Conservation (phyloP, 768 basidiomycete species). For the Rhodotorula graminis region DNA sequence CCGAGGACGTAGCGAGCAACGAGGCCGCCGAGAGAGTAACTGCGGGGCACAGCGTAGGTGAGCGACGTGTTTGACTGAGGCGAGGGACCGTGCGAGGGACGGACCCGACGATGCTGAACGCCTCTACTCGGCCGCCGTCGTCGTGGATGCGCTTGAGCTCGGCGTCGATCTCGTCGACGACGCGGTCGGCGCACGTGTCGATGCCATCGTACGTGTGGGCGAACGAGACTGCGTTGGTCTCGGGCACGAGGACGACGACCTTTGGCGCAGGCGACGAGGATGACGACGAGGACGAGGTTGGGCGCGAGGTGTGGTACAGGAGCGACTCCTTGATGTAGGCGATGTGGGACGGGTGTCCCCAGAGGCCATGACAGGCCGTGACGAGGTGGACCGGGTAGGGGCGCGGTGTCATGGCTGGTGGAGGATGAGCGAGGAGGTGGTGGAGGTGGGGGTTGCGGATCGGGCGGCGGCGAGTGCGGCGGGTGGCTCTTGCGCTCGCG, state of each 20-base stretch:
- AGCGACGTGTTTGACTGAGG: no score
- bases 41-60: constrained; percentile 53
- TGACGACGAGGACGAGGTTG: not conserved
- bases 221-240: constrained; percentile 55
- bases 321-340: constrained; percentile 58
- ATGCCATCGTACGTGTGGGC: constrained; percentile 70
- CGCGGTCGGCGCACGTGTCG: constrained; percentile 75
- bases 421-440: not conserved
- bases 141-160: constrained; percentile 56
- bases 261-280: constrained; percentile 24
- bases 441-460: no score
- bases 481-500: no score
- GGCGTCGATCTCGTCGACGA: constrained; percentile 66
- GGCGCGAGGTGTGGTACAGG: constrained; percentile 49
- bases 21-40: constrained; percentile 77
- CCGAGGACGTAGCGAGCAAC: constrained; percentile 74
- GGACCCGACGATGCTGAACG: constrained; percentile 36
- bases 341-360: constrained; percentile 70
- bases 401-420: not conserved
- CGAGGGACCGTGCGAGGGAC: not conserved
- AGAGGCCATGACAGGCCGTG: constrained; percentile 57
- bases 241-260: constrained; percentile 63
- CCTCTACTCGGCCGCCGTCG: constrained; percentile 55
- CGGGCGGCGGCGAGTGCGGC: no score
- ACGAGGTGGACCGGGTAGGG: constrained; percentile 28